Conservation (phyloP, 441 rosid species). For the Croton setiger region DNA sequence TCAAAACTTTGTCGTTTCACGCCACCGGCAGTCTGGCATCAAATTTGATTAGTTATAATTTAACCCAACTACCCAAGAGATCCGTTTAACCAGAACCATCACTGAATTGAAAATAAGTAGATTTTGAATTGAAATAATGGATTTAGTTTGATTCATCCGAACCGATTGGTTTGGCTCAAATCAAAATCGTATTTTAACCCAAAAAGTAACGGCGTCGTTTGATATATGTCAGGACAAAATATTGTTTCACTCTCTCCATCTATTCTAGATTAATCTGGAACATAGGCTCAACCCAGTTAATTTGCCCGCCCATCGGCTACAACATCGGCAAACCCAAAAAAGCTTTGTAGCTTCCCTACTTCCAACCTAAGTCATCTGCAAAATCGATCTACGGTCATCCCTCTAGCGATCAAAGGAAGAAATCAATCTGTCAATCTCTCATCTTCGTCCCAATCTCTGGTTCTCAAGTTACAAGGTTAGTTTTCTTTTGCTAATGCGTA, state of each 20-base stretch:
- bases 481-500: not conserved
- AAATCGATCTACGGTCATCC: not conserved
- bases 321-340: slow-evolving; percentile 9
- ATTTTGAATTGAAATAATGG: too few relatives aligned
- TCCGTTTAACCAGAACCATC: too few relatives aligned
- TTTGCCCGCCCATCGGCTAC: not conserved
- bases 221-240: slow-evolving; percentile 3
- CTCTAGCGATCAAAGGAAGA: not conserved
- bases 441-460: not conserved
- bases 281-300: not conserved
- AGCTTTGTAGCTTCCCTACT: not conserved
- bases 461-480: not conserved
- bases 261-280: slow-evolving; percentile 20
- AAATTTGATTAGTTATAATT: too few relatives aligned
- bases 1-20: too few relatives aligned
- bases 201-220: slow-evolving; percentile 14
- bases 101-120: too few relatives aligned
- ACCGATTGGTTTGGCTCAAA: too few relatives aligned
- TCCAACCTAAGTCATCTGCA: not conserved
- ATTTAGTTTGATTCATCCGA: too few relatives aligned
- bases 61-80: too few relatives aligned
- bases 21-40: too few relatives aligned
- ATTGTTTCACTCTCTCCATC: too few relatives aligned
- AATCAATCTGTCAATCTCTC: not conserved
- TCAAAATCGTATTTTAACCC: not conserved